phyloP scores from a whole-genome alignment of 2,329 filamentous ascomycete species.

The Aspergillus ustus region DNA sequence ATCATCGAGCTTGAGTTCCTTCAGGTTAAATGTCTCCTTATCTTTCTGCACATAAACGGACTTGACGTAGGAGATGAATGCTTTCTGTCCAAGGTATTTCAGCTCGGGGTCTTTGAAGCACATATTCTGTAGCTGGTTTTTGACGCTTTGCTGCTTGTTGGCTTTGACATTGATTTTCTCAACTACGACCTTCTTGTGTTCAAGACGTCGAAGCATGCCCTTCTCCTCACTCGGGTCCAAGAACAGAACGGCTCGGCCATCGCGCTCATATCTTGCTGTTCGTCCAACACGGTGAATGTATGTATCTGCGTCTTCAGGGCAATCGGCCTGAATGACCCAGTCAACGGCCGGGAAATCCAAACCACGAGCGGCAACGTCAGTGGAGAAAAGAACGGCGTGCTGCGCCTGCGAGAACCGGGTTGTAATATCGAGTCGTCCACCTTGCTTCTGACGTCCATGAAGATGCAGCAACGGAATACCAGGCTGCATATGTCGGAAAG shows the following conservation, averaged over 20 bases:
- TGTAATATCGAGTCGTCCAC: conserved; percentile 84
- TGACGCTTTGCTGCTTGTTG: conserved; percentile 86
- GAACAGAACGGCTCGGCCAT: conserved; percentile 87
- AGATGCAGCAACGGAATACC: conserved; percentile 92
- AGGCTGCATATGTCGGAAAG: conserved; percentile 88
- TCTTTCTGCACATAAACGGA: conserved; percentile 88
- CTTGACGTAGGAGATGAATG: conserved; percentile 86
- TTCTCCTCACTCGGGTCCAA: conserved; percentile 89
- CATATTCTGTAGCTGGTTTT: conserved; percentile 86
- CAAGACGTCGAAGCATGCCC: conserved; percentile 84
- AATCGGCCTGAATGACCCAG: conserved; percentile 99
- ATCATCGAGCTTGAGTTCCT: conserved; percentile 80
- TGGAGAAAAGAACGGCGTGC: conserved; percentile 88
- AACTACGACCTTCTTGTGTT: conserved; percentile 88
- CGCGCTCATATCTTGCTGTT: conserved; percentile 89
- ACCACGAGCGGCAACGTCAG: conserved; percentile 90
- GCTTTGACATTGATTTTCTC: conserved; percentile 83
- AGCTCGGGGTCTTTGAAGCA: conserved; percentile 93
- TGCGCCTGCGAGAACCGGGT: conserved; percentile 79
- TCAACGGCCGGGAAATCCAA: conserved; percentile 96
- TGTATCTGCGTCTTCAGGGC: conserved; percentile 93
- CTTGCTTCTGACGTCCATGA: conserved; percentile 91
- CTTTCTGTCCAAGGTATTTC: conserved; percentile 95
- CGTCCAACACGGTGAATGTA: conserved; percentile 96
- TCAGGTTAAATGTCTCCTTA: conserved; percentile 86